Conservation (phyloP, 305 asterid genomes). For the Fraxinus ornus region DNA sequence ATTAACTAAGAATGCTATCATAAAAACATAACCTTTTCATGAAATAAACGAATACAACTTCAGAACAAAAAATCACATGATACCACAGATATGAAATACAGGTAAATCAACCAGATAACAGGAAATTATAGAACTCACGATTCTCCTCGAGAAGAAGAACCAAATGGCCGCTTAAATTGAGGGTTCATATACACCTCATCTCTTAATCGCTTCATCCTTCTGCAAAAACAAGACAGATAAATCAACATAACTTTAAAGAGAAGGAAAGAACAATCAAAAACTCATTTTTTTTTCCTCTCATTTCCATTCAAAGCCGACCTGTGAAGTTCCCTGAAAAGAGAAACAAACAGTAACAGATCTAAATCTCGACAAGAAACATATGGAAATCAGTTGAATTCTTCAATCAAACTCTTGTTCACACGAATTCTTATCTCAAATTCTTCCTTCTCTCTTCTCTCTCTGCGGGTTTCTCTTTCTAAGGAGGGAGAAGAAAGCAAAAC, state of each 20-base stretch:
- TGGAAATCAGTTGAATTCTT: constrained; percentile 21
- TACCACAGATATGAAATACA: not conserved
- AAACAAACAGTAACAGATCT: constrained; percentile 36
- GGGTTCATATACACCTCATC: constrained; percentile 30
- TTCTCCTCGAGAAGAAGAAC: not conserved
- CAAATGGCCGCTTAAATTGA: not conserved
- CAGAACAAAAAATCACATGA: constrained; percentile 8
- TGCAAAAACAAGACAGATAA: constrained; percentile 21
- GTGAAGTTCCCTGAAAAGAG: constrained; percentile 18
- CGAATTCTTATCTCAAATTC: not conserved
- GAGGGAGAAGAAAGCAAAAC: constrained; percentile 17
- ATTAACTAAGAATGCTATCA: not conserved
- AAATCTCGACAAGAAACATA: constrained; percentile 14
- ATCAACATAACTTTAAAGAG: not conserved
- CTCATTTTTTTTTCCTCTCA: not conserved
- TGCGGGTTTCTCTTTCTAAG: constrained; percentile 18
- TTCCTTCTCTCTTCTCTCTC: constrained; percentile 2
- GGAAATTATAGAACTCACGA: not conserved
- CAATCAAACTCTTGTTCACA: constrained; percentile 10
- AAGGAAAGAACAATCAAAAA: not conserved
- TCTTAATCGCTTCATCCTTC: constrained; percentile 46
- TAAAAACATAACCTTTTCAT: not conserved
- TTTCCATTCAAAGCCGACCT: constrained; percentile 21
- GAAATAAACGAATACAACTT: not conserved
- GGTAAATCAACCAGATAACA: not conserved